Percentiles rank a stretch among this genome's conserved stretches.
Conservation (phyloP, 192 early-diverging fungal genomes). For the Entophlyctis luteolus region DNA sequence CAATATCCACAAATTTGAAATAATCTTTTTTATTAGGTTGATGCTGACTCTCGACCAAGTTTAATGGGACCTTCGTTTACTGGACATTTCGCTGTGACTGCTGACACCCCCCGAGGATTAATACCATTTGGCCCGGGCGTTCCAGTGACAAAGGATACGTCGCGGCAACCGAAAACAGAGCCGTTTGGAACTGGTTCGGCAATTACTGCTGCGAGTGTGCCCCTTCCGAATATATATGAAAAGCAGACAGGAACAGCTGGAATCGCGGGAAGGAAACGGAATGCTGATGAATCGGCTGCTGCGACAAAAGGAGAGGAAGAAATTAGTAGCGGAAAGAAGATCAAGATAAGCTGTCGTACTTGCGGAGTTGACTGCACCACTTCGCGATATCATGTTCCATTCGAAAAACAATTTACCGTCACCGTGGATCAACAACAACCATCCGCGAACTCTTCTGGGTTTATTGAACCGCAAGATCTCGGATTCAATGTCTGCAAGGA, state of each 20-base stretch:
- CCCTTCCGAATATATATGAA: constrained; percentile 25
- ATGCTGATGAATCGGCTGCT: background rate
- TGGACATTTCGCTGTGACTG: constrained; percentile 49
- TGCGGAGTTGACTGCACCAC: constrained; percentile 82
- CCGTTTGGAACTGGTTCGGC: constrained; percentile 31
- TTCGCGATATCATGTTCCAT: constrained; percentile 85
- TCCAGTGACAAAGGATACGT: constrained; percentile 22
- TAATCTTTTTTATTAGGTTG: constrained; percentile 2
- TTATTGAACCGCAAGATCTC: constrained; percentile 1
- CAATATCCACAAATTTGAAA: background rate
- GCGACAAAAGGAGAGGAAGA: background rate
- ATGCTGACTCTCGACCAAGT: constrained; percentile 22
- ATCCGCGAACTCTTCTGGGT: constrained; percentile 29
- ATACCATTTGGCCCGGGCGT: constrained; percentile 75
- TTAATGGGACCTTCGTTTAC: constrained; percentile 27
- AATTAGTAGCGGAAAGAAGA: constrained; percentile 15
- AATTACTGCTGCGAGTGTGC: background rate
- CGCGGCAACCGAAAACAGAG: constrained; percentile 39
- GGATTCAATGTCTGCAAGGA: constrained; percentile 67
- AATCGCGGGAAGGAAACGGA: constrained; percentile 19
- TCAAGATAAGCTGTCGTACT: constrained; percentile 64
- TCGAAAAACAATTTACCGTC: constrained; percentile 65
- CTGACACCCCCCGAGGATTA: constrained; percentile 90
- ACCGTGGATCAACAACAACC: background rate
- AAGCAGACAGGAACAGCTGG: background rate